Percentiles rank a stretch among this genome's conserved stretches.
These are phyloP conservation scores for Lactarius trivialis DNA, from an alignment of 768 basidiomycete genomes.

Conservation along the genomic window DNA sequence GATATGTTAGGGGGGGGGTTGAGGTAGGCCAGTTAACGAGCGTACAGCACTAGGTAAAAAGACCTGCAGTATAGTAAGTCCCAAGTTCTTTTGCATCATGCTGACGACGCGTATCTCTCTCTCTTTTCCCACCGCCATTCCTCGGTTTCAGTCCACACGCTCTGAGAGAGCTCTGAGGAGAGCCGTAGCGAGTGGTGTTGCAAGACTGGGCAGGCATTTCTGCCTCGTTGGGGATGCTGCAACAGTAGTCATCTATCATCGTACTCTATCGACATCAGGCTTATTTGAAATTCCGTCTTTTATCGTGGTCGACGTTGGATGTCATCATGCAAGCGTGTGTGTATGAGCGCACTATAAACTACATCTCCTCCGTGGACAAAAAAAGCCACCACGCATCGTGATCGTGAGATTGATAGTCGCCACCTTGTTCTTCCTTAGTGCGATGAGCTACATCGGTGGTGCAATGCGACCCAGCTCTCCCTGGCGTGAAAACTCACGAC, in stretches of 20 bases:
- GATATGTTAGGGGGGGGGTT: no score
- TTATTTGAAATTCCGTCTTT: neutral
- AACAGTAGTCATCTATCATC: neutral
- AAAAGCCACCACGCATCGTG: neutral
- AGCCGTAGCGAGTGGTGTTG: conserved; percentile 3
- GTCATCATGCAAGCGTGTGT: no score
- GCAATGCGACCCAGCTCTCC: neutral
- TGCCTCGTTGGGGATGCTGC: neutral
- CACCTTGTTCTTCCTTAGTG: neutral
- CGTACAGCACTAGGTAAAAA: no score
- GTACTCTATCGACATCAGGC: no score
- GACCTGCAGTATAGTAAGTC: no score
- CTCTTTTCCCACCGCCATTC: neutral
- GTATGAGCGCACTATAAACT: no score
- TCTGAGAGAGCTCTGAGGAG: conserved; percentile 4
- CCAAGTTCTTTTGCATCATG: no score
- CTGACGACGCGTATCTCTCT: neutral
- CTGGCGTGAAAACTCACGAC: neutral
- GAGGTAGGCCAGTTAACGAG: no score
- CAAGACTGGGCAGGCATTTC: conserved; percentile 1
- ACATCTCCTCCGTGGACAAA: no score
- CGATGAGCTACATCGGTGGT: neutral
- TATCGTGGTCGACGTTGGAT: no score
- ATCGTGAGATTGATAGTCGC: neutral
- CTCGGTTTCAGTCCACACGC: conserved; percentile 3